Evolutionary conservation across 2,329 filamentous ascomycete species (phyloP).

Genomic region (Epichloe scottii): DNA sequence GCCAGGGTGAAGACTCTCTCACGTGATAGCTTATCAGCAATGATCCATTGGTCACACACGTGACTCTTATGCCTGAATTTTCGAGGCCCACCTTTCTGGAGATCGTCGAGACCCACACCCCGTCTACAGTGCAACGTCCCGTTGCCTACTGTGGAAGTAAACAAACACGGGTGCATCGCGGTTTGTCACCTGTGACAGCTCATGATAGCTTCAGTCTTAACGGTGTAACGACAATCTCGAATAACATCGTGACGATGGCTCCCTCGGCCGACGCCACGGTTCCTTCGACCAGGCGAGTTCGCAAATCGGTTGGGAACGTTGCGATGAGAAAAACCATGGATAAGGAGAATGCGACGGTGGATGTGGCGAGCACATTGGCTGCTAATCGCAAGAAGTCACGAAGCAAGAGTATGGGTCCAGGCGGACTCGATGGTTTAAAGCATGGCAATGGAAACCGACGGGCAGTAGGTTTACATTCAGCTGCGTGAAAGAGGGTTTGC

Average conservation of each 20-base stretch:
- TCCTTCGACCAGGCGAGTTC: constrained; percentile 43
- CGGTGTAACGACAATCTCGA: constrained; percentile 10
- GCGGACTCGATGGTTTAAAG: constrained; percentile 72
- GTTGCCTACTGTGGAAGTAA: constrained; percentile 19
- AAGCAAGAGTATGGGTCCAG: constrained; percentile 93
- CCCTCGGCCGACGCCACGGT: constrained; percentile 31
- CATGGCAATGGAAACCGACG: constrained; percentile 63
- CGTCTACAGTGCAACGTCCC: constrained; percentile 8
- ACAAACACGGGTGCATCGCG: constrained; percentile 24
- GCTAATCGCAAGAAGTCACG: constrained; percentile 57
- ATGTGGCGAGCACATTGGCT: constrained; percentile 42
- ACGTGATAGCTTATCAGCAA: background rate
- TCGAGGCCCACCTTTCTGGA: background rate
- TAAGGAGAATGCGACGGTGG: constrained; percentile 68
- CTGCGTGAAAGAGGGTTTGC: background rate
- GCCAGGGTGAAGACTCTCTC: background rate
- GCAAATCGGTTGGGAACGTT: constrained; percentile 58
- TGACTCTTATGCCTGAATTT: background rate
- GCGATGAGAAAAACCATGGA: constrained; percentile 42
- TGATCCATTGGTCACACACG: background rate
- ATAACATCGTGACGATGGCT: constrained; percentile 18
- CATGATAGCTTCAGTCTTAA: constrained; percentile 3
- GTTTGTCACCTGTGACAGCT: constrained; percentile 3
- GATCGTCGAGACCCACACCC: background rate
- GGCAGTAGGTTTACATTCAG: constrained; percentile 43